Base-by-base conservation (phyloP, 352 stramenopile genomes). In the Pythium insidiosum region DNA sequence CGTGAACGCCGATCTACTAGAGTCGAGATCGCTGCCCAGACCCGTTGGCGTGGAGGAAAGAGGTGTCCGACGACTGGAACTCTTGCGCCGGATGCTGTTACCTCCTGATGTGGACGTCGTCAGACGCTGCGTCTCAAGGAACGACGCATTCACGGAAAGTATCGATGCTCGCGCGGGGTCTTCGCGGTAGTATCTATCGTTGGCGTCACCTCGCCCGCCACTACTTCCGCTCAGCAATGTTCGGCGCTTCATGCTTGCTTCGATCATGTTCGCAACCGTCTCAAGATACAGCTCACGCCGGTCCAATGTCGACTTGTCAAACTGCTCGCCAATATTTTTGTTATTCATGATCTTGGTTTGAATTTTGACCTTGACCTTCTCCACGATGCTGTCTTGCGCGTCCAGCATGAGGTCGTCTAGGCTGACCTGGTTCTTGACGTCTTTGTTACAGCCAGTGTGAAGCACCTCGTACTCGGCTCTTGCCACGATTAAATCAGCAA, bases 261-360 rank as follows among this genome's bases (percentile, higher is more conserved):
- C 50, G 41, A 88, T 57, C 63, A 92, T 86, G 51, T 90, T 90
- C 21, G 68, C 65, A 12, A 92, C 53, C 24, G 80, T 90, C 24
- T 88, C 68, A 3, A 92, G 78, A 45, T 84, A 92, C 0, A 92
- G 58, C 50, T 92, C 79, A 2, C 79, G 74, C 9, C 79, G 58
- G 25, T 92, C 77, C 7, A 92, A 61, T 12, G 71, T 64, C 30
- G 72, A 80, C 53, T 86, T 88, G 56, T 92, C 79, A 41, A 92
- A 92, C 50, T 92, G 79, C 46, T 92, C 79, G 38, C 79, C 79
- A 25, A 84, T 88, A 56, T 92, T 89, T 51, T 92, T 92, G 67
- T 92, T 92, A 50, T 92, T 86, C 69, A 86, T 86, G 64, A 92
- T 84, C 68, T 92, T 92, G 36, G 73, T 83, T 47, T 78, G 62